Base-by-base conservation (phyloP, 2,329 filamentous ascomycete species). In the Trichoderma sp. region DNA sequence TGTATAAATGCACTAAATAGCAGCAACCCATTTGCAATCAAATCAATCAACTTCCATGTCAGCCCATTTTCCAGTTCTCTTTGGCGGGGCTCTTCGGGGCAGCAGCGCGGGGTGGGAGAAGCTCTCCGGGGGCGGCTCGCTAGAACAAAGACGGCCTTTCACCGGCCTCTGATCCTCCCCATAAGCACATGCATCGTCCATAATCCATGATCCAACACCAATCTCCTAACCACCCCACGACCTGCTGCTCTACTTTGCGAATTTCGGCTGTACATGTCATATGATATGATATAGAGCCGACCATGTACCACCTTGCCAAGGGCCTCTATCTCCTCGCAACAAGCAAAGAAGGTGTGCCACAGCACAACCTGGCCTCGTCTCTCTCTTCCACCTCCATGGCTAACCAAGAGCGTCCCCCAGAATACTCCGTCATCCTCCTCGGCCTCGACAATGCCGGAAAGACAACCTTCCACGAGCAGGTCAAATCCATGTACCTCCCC, bases 391-490 rank as follows among this genome's bases (percentile, higher is more conserved):
- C 12, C 7, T 71, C 35, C 27, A 33, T 27, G 24, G 14, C 75
- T 69, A 59, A 75, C 56, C 24, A 69, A 27, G 59, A 27, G 50
- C 38, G 9, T 16, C 24, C 9, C 18, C 11, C 81, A 97, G 96
- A 98, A 87, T 98, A 98, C 88, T 98, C 96, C 27, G 94, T 98
- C 81, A 94, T 98, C 82, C 93, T 98, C 79, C 94, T 98, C 81
- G 97, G 97, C 78, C 94, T 98, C 82, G 97, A 98, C 88, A 98
- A 98, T 83, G 97, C 97, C 77, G 97, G 97, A 85, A 98, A 98
- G 88, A 98, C 97, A 56, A 98, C 97, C 31, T 95, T 98, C 83
- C 95, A 98, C 85, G 95, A 97, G 83, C 95, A 98, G 85, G 95
- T 98, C 85, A 98, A 98, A 86, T 91, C 95, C 73, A 89, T 97